Evolutionary conservation across 2,329 filamentous ascomycete species (phyloP).

Genomic region (Ascochyta koolunga): DNA sequence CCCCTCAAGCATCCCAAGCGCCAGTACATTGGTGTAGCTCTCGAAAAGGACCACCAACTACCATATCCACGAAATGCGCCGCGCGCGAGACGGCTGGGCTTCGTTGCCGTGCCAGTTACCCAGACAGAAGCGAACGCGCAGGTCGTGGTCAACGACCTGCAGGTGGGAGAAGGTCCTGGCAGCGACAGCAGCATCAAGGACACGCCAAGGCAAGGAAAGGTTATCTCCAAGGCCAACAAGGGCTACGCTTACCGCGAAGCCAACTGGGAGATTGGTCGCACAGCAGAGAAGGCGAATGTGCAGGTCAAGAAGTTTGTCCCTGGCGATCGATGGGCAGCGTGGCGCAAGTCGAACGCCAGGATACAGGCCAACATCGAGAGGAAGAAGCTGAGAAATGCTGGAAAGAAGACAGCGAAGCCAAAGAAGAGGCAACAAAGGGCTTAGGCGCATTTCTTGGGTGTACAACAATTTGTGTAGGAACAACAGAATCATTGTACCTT

Average conservation of each 20-base stretch:
- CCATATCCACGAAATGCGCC: conserved; percentile 77
- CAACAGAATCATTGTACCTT: conserved; percentile 19
- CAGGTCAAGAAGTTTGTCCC: conserved; percentile 62
- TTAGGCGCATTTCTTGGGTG: conserved; percentile 13
- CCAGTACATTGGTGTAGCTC: conserved; percentile 93
- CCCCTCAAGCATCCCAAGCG: conserved; percentile 80
- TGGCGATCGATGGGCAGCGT: conserved; percentile 67
- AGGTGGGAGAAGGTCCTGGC: conserved; percentile 26
- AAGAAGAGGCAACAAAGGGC: conserved; percentile 35
- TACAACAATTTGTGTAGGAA: conserved; percentile 34
- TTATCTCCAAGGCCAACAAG: conserved; percentile 45
- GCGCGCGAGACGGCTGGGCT: conserved; percentile 75
- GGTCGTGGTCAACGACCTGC: conserved; percentile 26
- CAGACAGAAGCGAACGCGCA: conserved; percentile 32
- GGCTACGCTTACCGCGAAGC: conserved; percentile 69
- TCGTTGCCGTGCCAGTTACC: conserved; percentile 60
- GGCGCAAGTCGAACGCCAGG: conserved; percentile 64
- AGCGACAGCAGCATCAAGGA: conserved; percentile 36
- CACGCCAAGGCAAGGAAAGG: conserved; percentile 38
- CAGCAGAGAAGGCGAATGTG: conserved; percentile 65
- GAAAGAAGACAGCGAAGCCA: conserved; percentile 41
- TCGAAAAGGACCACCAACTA: conserved; percentile 79
- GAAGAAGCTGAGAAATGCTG: conserved; percentile 59
- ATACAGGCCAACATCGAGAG: conserved; percentile 60
- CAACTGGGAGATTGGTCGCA: conserved; percentile 71